Conservation (phyloP, 2,329 filamentous ascomycete species). For the Neoscytalidium dimidiatum region DNA sequence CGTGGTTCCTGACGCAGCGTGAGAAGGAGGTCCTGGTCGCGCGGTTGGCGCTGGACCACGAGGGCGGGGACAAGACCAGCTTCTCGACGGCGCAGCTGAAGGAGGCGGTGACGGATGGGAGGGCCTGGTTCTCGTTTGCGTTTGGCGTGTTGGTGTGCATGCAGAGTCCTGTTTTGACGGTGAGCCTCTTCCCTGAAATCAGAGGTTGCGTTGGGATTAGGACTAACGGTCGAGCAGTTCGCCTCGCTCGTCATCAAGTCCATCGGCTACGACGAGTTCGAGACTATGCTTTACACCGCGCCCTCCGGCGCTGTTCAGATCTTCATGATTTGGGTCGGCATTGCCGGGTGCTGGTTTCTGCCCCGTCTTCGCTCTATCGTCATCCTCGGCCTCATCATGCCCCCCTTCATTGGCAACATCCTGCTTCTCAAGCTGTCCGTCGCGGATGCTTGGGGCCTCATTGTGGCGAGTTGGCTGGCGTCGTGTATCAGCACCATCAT, state of each 20-base stretch:
- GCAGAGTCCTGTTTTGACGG: constrained; percentile 48
- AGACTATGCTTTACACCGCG: constrained; percentile 51
- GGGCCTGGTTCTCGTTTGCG: constrained; percentile 48
- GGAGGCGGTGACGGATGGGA: constrained; percentile 48
- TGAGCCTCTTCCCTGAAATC: constrained; percentile 18
- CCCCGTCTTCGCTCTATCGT: constrained; percentile 44
- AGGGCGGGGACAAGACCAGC: constrained; percentile 46
- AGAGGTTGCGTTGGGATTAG: too few species aligned
- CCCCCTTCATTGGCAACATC: constrained; percentile 48
- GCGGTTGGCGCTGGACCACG: constrained; percentile 40
- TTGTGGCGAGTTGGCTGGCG: constrained; percentile 51
- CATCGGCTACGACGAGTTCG: constrained; percentile 46
- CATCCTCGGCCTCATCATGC: constrained; percentile 42
- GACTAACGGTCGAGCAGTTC: too few species aligned
- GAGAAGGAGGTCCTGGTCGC: constrained; percentile 46
- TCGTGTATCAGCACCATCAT: constrained; percentile 47
- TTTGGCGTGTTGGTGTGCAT: constrained; percentile 52
- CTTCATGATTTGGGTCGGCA: constrained; percentile 49
- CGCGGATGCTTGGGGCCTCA: constrained; percentile 49
- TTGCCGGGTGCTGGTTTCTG: constrained; percentile 41
- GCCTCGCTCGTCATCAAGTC: constrained; percentile 53
- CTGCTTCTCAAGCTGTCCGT: constrained; percentile 47
- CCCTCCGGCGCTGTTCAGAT: constrained; percentile 54
- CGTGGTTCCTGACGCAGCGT: constrained; percentile 51
- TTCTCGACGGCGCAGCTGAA: constrained; percentile 48